These are phyloP conservation scores for Jaltomata sinuosa DNA, from an alignment of 257 asterid genomes.

Conservation along the genomic window DNA sequence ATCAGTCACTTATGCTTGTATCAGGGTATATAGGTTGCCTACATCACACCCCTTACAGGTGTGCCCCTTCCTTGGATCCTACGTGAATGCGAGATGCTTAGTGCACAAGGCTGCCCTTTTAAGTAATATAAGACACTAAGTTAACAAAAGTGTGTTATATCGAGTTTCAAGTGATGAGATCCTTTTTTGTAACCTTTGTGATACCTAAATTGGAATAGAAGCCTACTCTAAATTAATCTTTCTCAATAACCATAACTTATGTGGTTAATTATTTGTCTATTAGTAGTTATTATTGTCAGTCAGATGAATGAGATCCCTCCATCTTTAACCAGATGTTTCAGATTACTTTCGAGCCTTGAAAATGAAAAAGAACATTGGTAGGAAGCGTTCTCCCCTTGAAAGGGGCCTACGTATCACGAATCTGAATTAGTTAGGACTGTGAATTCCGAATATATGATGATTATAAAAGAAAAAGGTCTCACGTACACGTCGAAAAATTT, in stretches of 20 bases:
- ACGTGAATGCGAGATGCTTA: too few relatives aligned
- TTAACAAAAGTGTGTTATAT: not conserved
- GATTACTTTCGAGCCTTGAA: not conserved
- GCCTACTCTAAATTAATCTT: not conserved
- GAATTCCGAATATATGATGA: not conserved
- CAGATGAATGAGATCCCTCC: not conserved
- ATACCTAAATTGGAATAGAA: not conserved
- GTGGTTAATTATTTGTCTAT: not conserved
- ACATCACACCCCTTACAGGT: too few relatives aligned
- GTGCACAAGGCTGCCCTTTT: not conserved
- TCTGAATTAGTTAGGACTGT: not conserved
- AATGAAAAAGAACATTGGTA: not conserved
- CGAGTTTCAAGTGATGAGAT: not conserved
- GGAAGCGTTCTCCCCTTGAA: not conserved
- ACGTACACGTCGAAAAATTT: too few relatives aligned
- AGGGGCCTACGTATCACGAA: not conserved
- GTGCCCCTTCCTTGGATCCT: too few relatives aligned
- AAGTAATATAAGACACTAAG: not conserved
- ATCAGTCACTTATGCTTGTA: too few relatives aligned
- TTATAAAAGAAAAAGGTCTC: not conserved
- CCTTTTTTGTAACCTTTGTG: not conserved
- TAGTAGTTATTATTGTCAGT: not conserved
- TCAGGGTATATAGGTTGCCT: too few relatives aligned
- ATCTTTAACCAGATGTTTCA: not conserved
- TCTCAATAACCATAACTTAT: not conserved